Evolutionary conservation across 495 filamentous ascomycete genomes (phyloP).

Genomic region (Podospora bellae-mahoneyi): DNA sequence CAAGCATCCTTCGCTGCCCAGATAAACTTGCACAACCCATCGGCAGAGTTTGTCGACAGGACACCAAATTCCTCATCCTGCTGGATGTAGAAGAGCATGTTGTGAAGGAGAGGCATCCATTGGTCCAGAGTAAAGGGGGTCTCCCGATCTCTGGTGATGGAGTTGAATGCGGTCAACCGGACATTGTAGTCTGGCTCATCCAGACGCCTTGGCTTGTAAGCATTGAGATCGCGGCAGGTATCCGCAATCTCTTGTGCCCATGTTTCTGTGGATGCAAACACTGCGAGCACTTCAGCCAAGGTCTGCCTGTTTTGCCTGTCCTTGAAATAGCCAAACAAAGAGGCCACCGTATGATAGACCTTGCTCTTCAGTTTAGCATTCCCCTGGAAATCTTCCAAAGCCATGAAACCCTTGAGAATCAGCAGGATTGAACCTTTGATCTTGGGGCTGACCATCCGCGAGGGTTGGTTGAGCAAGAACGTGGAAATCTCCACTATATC

Average conservation of each 20-base stretch:
- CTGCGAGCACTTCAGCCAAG: slow-evolving; percentile 66
- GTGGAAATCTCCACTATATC: slow-evolving; percentile 71
- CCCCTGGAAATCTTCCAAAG: slow-evolving; percentile 67
- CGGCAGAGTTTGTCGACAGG: slow-evolving; percentile 73
- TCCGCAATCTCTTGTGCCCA: slow-evolving; percentile 60
- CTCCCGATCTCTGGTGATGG: slow-evolving; percentile 58
- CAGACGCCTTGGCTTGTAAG: slow-evolving; percentile 62
- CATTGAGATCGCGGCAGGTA: slow-evolving; percentile 77
- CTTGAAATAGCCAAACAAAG: slow-evolving; percentile 82
- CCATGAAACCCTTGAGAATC: slow-evolving; percentile 64
- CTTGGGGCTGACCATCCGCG: slow-evolving; percentile 72
- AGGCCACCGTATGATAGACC: slow-evolving; percentile 61
- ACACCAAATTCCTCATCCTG: slow-evolving; percentile 86
- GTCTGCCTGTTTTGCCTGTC: slow-evolving; percentile 69
- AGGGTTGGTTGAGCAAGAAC: slow-evolving; percentile 80
- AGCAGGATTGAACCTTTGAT: slow-evolving; percentile 76
- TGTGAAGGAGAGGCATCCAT: slow-evolving; percentile 88
- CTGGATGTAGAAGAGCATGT: slow-evolving; percentile 83
- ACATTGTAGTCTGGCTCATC: slow-evolving; percentile 85
- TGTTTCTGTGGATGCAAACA: slow-evolving; percentile 61
- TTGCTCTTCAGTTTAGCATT: slow-evolving; percentile 54
- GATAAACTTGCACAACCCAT: slow-evolving; percentile 76
- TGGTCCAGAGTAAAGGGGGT: slow-evolving; percentile 62
- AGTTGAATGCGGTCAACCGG: slow-evolving; percentile 70
- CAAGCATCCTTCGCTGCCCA: slow-evolving; percentile 46